Percentiles rank a stretch among this genome's conserved stretches.
Evolutionary conservation across 306 rosid species (phyloP).

Genomic region (Lathyrus aphaca): DNA sequence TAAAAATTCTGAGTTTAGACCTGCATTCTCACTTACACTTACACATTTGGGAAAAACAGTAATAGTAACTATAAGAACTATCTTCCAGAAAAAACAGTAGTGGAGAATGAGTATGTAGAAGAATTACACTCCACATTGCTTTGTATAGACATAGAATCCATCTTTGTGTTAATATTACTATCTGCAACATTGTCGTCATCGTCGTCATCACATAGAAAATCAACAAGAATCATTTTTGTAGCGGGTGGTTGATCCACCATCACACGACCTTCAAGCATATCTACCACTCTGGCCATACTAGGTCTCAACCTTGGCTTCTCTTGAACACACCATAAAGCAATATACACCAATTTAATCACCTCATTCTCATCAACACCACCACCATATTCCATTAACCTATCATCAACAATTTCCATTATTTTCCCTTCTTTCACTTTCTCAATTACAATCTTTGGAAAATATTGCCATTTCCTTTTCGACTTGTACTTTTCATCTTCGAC

Average conservation of each 20-base stretch:
- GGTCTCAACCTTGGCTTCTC: constrained; percentile 74
- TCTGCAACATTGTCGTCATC: constrained; percentile 47
- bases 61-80: constrained; percentile 3
- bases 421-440: constrained; percentile 70
- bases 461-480: constrained; percentile 54
- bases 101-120: constrained; percentile 49
- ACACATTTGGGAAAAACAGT: not conserved
- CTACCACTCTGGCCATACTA: constrained; percentile 62
- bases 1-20: too few relatives aligned
- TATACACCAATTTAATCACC: constrained; percentile 51
- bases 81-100: constrained; percentile 55
- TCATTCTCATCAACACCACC: constrained; percentile 62
- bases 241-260: constrained; percentile 70
- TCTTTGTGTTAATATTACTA: not conserved
- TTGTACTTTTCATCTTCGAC: constrained; percentile 39
- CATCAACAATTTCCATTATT: constrained; percentile 69
- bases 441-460: constrained; percentile 67
- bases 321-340: constrained; percentile 84
- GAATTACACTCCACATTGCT: constrained; percentile 35
- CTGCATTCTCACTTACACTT: not conserved
- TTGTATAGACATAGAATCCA: constrained; percentile 23
- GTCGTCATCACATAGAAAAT: constrained; percentile 45
- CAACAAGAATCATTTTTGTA: constrained; percentile 58
- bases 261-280: constrained; percentile 72
- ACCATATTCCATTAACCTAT: constrained; percentile 44